Percentiles rank a stretch among this genome's conserved stretches.
Conservation (phyloP, 2,329 filamentous ascomycete genomes). For the Pezicula neosporulosa region DNA sequence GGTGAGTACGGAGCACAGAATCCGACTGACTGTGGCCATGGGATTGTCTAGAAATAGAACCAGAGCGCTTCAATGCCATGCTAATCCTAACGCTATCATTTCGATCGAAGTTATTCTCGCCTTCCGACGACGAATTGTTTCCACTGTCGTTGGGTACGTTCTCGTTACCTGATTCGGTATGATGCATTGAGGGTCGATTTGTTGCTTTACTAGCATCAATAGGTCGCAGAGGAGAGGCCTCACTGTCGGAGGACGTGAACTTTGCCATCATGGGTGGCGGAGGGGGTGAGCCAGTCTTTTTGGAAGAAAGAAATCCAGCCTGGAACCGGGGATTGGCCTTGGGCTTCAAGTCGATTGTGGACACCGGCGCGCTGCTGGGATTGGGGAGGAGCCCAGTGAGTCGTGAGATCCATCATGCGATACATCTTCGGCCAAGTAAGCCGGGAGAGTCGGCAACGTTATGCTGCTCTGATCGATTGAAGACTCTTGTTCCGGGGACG, state of each 20-base stretch:
- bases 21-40: slow-evolving; percentile 19
- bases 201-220: slow-evolving; percentile 46
- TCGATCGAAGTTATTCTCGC: slow-evolving; percentile 24
- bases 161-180: slow-evolving; percentile 25
- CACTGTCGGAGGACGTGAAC: slow-evolving; percentile 51
- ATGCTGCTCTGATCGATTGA: slow-evolving; percentile 43
- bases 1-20: slow-evolving; percentile 15
- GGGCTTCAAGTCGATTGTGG: slow-evolving; percentile 57
- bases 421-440: slow-evolving; percentile 39
- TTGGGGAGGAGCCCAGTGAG: slow-evolving; percentile 46
- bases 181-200: slow-evolving; percentile 40
- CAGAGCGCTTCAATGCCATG: slow-evolving; percentile 24
- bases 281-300: slow-evolving; percentile 60
- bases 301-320: slow-evolving; percentile 73
- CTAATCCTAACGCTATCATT: slow-evolving; percentile 27
- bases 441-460: slow-evolving; percentile 47
- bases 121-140: slow-evolving; percentile 31
- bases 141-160: slow-evolving; percentile 28
- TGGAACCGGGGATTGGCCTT: slow-evolving; percentile 76
- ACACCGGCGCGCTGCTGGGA: slow-evolving; percentile 52
- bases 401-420: slow-evolving; percentile 29
- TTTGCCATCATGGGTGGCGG: slow-evolving; percentile 54
- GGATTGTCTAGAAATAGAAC: slow-evolving; percentile 22
- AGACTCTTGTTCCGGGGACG: slow-evolving; percentile 51
- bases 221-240: slow-evolving; percentile 52